Evolutionary conservation across 371 early-diverging fungal species (phyloP).

Genomic region (Fennellomyces sp.): DNA sequence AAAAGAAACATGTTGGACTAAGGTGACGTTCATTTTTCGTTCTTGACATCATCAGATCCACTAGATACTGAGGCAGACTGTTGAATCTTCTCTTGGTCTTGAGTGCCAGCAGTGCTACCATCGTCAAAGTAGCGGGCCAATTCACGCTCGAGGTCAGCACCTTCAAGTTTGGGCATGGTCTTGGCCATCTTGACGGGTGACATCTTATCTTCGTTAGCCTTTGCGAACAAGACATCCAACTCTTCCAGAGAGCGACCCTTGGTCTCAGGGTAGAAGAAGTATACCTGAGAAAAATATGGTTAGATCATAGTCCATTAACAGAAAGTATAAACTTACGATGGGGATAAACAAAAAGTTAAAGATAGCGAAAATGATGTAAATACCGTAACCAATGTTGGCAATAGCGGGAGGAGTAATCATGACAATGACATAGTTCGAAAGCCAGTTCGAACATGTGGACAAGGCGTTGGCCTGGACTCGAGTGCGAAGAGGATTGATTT

Average conservation of each 20-base stretch:
- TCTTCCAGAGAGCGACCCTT: constrained; percentile 70
- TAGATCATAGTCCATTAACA: neutral
- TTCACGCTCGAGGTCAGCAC: constrained; percentile 11
- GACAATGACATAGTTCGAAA: constrained; percentile 41
- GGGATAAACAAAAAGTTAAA: constrained; percentile 34
- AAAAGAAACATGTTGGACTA: no score
- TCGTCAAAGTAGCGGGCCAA: constrained; percentile 15
- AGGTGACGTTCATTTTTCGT: neutral
- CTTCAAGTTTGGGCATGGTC: constrained; percentile 15
- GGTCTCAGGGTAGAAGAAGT: constrained; percentile 76
- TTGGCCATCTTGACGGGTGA: constrained; percentile 22
- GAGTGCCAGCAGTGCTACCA: constrained; percentile 3
- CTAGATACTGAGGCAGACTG: neutral
- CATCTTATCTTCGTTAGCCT: constrained; percentile 14
- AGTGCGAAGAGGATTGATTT: constrained; percentile 46
- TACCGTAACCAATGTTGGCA: constrained; percentile 34
- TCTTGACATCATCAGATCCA: neutral
- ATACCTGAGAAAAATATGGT: constrained; percentile 21
- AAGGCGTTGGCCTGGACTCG: constrained; percentile 34
- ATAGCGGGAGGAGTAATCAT: constrained; percentile 30
- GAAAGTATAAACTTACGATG: constrained; percentile 6
- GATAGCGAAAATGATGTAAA: constrained; percentile 47
- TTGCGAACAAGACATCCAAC: constrained; percentile 42
- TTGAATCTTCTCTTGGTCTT: neutral
- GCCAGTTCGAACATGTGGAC: constrained; percentile 66